Percentiles rank a stretch among this genome's conserved stretches.
Conservation (phyloP, 1,139 yeast genomes). For the Taphrina confusa region DNA sequence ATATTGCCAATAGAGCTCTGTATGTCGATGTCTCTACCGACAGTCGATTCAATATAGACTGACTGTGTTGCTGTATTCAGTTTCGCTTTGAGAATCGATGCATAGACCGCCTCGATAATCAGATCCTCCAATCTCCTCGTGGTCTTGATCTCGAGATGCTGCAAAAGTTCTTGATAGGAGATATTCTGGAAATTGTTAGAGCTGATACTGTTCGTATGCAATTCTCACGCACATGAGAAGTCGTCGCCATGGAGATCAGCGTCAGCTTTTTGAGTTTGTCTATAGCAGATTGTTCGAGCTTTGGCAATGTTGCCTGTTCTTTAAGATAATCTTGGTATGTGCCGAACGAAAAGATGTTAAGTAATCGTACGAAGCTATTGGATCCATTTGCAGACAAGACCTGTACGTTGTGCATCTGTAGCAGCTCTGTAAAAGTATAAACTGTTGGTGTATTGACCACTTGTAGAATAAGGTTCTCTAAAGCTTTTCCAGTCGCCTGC, state of each 20-base stretch:
- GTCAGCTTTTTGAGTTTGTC: slow-evolving; percentile 21
- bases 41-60: slow-evolving; percentile 7
- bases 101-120: slow-evolving; percentile 22
- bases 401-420: slow-evolving; percentile 1
- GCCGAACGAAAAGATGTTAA: slow-evolving; percentile 23
- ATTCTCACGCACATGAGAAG: slow-evolving; percentile 4
- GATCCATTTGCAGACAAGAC: not conserved
- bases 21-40: slow-evolving; percentile 16
- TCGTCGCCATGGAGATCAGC: slow-evolving; percentile 13
- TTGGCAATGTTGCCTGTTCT: not conserved
- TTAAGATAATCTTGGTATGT: slow-evolving; percentile 12
- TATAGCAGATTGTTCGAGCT: not conserved
- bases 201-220: not conserved
- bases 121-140: slow-evolving; percentile 12
- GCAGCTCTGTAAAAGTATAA: slow-evolving; percentile 5
- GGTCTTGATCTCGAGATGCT: not conserved
- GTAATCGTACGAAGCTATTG: not conserved
- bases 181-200: not conserved
- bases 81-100: slow-evolving; percentile 18
- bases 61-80: slow-evolving; percentile 13
- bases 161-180: not conserved
- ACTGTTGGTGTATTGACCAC: slow-evolving; percentile 18
- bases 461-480: slow-evolving; percentile 7
- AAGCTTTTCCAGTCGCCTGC: slow-evolving; percentile 30
- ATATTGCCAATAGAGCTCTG: slow-evolving; percentile 2